Evolutionary conservation across 83 land plant species (phyloP).

Genomic region (Isoetes engelmannii): DNA sequence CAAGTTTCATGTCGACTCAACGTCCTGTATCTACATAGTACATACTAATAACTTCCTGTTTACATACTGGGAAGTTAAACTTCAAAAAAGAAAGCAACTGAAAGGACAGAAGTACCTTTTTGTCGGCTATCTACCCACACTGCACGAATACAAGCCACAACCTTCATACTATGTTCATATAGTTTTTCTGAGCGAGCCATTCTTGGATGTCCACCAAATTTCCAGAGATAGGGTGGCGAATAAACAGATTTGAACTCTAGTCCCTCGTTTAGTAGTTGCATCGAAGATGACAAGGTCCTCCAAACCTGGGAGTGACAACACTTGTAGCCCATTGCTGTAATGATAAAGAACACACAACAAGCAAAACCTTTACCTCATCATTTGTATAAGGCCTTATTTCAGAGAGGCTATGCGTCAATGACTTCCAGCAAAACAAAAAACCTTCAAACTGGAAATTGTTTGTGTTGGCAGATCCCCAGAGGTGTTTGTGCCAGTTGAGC

Average conservation of each 20-base stretch:
- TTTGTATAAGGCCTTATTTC: background rate
- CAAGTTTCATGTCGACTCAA: background rate
- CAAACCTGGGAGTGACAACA: background rate
- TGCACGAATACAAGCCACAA: conserved; percentile 32
- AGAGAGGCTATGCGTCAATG: conserved; percentile 22
- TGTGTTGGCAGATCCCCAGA: conserved; percentile 25
- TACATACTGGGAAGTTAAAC: background rate
- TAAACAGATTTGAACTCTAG: background rate
- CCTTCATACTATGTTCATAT: conserved; percentile 40
- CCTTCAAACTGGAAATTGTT: conserved; percentile 20
- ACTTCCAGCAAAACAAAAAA: conserved; percentile 31
- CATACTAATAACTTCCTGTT: too few species aligned
- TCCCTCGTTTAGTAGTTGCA: background rate
- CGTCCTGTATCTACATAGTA: too few species aligned
- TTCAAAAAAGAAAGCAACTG: background rate
- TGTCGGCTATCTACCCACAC: conserved; percentile 38
- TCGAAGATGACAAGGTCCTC: background rate
- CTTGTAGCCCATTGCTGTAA: too few species aligned
- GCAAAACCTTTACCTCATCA: conserved; percentile 1
- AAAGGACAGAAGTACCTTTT: conserved; percentile 2
- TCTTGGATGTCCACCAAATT: conserved; percentile 75
- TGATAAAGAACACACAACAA: background rate
- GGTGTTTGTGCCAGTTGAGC: conserved; percentile 29
- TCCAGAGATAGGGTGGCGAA: conserved; percentile 67
- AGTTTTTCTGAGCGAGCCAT: conserved; percentile 44